Percentiles rank a stretch among this genome's conserved stretches.
phyloP scores from a whole-genome alignment of 495 filamentous ascomycete species.

The Aspergillus sclerotiicarbonarius region DNA sequence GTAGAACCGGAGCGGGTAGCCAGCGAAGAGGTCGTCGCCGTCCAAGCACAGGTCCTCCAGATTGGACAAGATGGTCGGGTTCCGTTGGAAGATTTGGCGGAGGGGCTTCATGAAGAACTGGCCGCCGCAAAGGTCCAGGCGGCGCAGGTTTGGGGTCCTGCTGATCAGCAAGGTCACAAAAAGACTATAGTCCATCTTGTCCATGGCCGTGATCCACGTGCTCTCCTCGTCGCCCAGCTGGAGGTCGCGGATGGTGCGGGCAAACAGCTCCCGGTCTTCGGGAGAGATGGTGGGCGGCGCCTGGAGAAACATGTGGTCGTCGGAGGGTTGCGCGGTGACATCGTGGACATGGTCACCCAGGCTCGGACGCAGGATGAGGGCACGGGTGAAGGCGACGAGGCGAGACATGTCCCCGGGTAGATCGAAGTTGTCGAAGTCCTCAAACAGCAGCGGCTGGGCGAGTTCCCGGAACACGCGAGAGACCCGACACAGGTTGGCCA shows the following conservation, averaged over 20 bases:
- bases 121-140: slow-evolving; percentile 15
- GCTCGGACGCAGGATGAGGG: slow-evolving; percentile 17
- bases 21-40: neutral
- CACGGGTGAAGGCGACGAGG: slow-evolving; percentile 15
- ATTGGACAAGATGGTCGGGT: slow-evolving; percentile 21
- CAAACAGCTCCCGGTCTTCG: slow-evolving; percentile 8
- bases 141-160: slow-evolving; percentile 25
- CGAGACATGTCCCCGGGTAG: neutral
- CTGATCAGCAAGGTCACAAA: slow-evolving; percentile 19
- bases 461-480: slow-evolving; percentile 20
- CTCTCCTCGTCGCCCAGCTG: slow-evolving; percentile 4
- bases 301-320: too few relatives aligned
- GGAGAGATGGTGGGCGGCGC: neutral
- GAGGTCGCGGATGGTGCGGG: slow-evolving; percentile 7
- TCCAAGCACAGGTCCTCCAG: slow-evolving; percentile 17
- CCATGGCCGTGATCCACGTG: slow-evolving; percentile 7
- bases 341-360: slow-evolving; percentile 24
- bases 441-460: slow-evolving; percentile 27
- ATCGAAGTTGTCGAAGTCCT: slow-evolving; percentile 14
- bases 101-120: slow-evolving; percentile 12
- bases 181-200: slow-evolving; percentile 13
- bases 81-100: slow-evolving; percentile 13
- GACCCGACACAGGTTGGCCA: slow-evolving; percentile 24
- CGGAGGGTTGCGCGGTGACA: neutral
- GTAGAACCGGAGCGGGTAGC: slow-evolving; percentile 13